Evolutionary conservation across 306 rosid genomes (phyloP).

Genomic region (Quercus wislizeni): DNA sequence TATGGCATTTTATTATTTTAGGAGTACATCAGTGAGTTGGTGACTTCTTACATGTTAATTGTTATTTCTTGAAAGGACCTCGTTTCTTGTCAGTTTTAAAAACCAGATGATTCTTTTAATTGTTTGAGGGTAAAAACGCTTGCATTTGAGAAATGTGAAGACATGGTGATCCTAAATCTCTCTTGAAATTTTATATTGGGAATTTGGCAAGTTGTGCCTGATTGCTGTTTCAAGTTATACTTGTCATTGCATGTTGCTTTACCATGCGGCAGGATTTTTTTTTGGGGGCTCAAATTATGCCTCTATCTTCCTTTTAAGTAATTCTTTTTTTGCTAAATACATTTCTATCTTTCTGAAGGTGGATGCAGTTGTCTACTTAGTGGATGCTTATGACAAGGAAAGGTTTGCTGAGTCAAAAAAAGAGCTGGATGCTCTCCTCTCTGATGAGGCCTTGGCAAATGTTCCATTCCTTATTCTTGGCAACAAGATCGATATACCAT

Average conservation of each 20-base stretch:
- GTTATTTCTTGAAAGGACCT: not conserved
- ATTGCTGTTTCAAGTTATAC: not conserved
- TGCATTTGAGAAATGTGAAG: not conserved
- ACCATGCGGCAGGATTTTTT: not conserved
- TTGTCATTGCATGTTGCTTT: not conserved
- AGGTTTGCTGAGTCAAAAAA: constrained; percentile 76
- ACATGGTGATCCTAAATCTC: not conserved
- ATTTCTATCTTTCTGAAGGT: constrained; percentile 41
- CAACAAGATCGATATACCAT: constrained; percentile 77
- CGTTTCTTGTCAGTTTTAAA: not conserved
- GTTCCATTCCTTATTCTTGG: constrained; percentile 86
- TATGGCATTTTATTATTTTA: not conserved
- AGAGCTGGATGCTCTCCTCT: constrained; percentile 82
- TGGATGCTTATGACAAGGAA: constrained; percentile 80
- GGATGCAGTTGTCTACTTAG: constrained; percentile 84
- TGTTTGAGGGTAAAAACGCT: not conserved
- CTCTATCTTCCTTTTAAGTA: not conserved
- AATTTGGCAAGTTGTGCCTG: not conserved
- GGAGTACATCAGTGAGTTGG: not conserved
- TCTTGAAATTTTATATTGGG: not conserved
- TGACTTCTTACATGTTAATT: not conserved
- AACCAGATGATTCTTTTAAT: not conserved
- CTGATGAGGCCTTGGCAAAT: constrained; percentile 63
- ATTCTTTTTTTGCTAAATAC: not conserved
- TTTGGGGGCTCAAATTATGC: not conserved